phyloP scores from a whole-genome alignment of 352 stramenopile species.

The Nannochloropsis limnetica region DNA sequence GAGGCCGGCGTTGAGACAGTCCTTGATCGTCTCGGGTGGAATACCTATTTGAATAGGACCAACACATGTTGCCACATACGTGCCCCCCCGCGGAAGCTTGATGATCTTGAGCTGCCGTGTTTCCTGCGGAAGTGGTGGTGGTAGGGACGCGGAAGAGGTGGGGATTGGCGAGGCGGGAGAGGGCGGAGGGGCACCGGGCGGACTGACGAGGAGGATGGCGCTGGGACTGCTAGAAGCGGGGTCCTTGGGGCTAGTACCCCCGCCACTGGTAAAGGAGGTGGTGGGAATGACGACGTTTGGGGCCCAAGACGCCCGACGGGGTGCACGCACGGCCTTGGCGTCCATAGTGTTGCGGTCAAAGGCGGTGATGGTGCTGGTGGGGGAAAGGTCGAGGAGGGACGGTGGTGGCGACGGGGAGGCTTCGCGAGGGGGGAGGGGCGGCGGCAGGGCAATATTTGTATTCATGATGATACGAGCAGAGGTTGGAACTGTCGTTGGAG shows the following conservation, averaged over 20 bases:
- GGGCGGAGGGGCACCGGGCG: background rate
- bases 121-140: background rate
- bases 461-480: background rate
- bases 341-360: background rate
- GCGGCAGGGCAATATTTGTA: background rate
- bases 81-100: conserved; percentile 41
- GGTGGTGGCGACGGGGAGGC: background rate
- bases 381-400: background rate
- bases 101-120: conserved; percentile 37
- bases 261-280: background rate
- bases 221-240: background rate
- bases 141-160: background rate
- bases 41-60: conserved; percentile 67
- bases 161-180: background rate
- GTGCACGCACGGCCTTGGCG: background rate
- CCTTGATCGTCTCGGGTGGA: conserved; percentile 92
- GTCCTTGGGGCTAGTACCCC: background rate
- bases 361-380: background rate
- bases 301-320: background rate
- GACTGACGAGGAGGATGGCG: background rate
- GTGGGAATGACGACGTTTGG: background rate
- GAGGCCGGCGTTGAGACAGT: conserved; percentile 83
- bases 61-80: conserved; percentile 40
- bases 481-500: background rate
- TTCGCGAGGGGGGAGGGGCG: background rate